phyloP scores from a whole-genome alignment of 2,329 filamentous ascomycete genomes.

The Trichoderma sp. region DNA sequence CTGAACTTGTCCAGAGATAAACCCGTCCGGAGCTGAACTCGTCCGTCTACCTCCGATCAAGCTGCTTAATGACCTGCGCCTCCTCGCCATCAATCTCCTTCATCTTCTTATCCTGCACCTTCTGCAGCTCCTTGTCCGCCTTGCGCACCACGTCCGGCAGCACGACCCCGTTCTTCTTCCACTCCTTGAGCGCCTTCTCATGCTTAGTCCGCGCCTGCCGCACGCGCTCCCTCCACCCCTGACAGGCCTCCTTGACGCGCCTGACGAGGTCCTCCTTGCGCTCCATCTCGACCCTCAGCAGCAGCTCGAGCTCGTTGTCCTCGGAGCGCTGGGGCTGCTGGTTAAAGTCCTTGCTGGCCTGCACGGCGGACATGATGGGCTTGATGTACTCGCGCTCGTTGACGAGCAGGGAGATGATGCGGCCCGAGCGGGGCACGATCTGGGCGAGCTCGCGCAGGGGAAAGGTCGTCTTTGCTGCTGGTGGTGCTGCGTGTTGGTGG shows the following conservation, averaged over 20 bases:
- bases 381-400: conserved; percentile 51
- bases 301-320: conserved; percentile 62
- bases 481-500: conserved; percentile 21
- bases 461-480: conserved; percentile 38
- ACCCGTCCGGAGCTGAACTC: neutral
- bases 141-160: conserved; percentile 53
- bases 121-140: conserved; percentile 52
- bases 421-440: conserved; percentile 52
- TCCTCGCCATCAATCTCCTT: conserved; percentile 54
- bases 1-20: too few relatives aligned
- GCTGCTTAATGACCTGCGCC: conserved; percentile 50
- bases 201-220: conserved; percentile 51
- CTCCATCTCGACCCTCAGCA: conserved; percentile 57
- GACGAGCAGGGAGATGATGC: conserved; percentile 47
- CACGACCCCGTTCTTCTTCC: conserved; percentile 50
- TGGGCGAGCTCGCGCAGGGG: conserved; percentile 59
- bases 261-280: conserved; percentile 50
- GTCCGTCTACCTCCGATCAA: conserved; percentile 36
- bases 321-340: conserved; percentile 61
- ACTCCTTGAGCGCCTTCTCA: conserved; percentile 53
- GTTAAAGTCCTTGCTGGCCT: conserved; percentile 57
- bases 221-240: conserved; percentile 55
- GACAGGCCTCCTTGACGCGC: conserved; percentile 50
- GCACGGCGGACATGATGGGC: conserved; percentile 59
- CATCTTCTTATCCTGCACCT: conserved; percentile 57